Conservation (phyloP, 192 early-diverging fungal genomes). For the Kappamyces sp. region DNA sequence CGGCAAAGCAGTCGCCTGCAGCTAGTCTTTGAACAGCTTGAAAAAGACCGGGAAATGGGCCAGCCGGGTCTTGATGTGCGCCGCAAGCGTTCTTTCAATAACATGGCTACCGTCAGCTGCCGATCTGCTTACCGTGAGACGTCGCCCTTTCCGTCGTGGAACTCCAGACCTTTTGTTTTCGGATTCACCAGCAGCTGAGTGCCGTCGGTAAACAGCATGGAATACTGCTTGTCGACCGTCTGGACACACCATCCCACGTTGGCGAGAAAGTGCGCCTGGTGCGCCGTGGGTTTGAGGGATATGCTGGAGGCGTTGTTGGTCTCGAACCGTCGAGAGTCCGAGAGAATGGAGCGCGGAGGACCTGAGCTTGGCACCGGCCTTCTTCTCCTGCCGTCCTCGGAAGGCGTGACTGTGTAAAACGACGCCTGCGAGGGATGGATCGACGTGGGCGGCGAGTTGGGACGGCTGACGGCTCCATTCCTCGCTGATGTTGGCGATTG, state of each 20-base stretch:
- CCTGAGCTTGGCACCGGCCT: background rate
- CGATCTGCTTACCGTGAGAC: background rate
- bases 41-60: slow-evolving; percentile 43
- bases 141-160: slow-evolving; percentile 15
- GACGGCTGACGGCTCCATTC: background rate
- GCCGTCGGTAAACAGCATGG: slow-evolving; percentile 50
- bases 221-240: slow-evolving; percentile 24
- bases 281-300: too few relatives aligned
- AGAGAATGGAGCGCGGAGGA: background rate
- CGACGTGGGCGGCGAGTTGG: background rate
- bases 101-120: slow-evolving; percentile 19
- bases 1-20: too few relatives aligned
- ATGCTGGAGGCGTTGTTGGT: too few relatives aligned
- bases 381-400: background rate
- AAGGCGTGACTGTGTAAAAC: background rate
- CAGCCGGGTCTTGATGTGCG: slow-evolving; percentile 32
- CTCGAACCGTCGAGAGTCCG: too few relatives aligned
- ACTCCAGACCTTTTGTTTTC: slow-evolving; percentile 33
- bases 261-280: background rate
- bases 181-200: slow-evolving; percentile 30
- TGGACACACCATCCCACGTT: slow-evolving; percentile 47
- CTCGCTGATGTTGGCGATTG: slow-evolving; percentile 16
- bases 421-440: background rate
- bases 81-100: slow-evolving; percentile 37
- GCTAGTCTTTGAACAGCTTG: background rate